Percentiles rank a stretch among this genome's conserved stretches.
These are phyloP conservation scores for Erysiphe pulchra DNA, from an alignment of 2,329 filamentous ascomycete genomes.

Conservation along the genomic window DNA sequence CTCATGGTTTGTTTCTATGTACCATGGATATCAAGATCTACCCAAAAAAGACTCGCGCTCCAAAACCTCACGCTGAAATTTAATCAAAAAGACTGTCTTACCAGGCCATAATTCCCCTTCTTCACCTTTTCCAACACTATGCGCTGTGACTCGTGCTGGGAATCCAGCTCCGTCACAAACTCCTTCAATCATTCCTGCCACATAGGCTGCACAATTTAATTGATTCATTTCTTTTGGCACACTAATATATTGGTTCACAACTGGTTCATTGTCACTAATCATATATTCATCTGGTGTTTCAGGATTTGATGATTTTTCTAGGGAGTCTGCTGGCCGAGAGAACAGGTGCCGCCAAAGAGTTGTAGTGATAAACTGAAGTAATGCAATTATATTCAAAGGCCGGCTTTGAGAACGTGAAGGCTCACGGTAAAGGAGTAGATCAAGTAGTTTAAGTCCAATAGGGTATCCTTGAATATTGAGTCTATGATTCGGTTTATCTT, in stretches of 20 bases:
- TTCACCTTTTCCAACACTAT: conserved; percentile 37
- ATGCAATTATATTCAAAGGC: conserved; percentile 65
- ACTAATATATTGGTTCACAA: conserved; percentile 83
- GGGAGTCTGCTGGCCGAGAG: conserved; percentile 64
- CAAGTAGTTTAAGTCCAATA: conserved; percentile 78
- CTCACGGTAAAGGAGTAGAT: conserved; percentile 75
- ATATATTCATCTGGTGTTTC: conserved; percentile 88
- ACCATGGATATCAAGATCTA: conserved; percentile 21
- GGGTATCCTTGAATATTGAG: too few relatives aligned
- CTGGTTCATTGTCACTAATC: conserved; percentile 93
- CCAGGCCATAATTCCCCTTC: conserved; percentile 76
- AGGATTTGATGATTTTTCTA: conserved; percentile 67
- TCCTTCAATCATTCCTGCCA: conserved; percentile 85
- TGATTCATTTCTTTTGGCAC: conserved; percentile 89
- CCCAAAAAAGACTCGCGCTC: conserved; percentile 70
- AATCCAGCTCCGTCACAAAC: conserved; percentile 86
- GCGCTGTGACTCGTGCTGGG: conserved; percentile 68
- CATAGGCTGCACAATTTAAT: conserved; percentile 87
- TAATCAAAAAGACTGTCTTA: conserved; percentile 84
- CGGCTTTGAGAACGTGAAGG: conserved; percentile 43
- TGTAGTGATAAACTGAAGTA: conserved; percentile 88
- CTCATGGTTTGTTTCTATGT: too few relatives aligned
- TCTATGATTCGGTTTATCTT: too few relatives aligned
- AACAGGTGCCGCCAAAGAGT: conserved; percentile 85
- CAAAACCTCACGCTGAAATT: conserved; percentile 74